Evolutionary conservation across 441 rosid genomes (phyloP).

Genomic region (Eruca vesicaria): DNA sequence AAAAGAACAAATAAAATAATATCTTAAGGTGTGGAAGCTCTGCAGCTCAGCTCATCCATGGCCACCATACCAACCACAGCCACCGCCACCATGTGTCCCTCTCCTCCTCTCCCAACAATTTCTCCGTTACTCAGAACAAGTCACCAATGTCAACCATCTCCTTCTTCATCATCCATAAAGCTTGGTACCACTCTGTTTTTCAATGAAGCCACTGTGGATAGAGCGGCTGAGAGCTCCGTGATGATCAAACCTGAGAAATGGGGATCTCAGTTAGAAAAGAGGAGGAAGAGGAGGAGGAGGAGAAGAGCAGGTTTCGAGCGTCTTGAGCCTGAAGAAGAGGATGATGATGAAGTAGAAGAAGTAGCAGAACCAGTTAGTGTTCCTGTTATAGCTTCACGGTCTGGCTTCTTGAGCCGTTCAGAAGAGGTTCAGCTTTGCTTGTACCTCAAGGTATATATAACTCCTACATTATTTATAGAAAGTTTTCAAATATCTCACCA

Average conservation of each 20-base stretch:
- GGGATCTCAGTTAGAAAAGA: constrained; percentile 34
- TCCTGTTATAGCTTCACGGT: constrained; percentile 29
- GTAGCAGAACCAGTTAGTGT: constrained; percentile 1
- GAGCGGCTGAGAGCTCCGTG: constrained; percentile 29
- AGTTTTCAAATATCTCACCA: neutral
- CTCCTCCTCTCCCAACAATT: constrained; percentile 38
- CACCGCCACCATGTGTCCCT: constrained; percentile 38
- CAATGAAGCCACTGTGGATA: constrained; percentile 25
- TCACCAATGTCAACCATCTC: constrained; percentile 36
- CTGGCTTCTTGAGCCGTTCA: constrained; percentile 37
- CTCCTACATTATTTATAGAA: neutral
- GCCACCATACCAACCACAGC: constrained; percentile 40
- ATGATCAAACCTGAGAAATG: constrained; percentile 40
- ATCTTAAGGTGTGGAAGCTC: constrained; percentile 25
- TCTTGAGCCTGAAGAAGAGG: constrained; percentile 29
- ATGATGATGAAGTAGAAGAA: neutral
- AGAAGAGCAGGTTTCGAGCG: constrained; percentile 34
- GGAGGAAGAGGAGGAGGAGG: constrained; percentile 45
- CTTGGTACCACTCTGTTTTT: constrained; percentile 17
- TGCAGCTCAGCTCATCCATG: constrained; percentile 36
- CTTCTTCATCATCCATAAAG: constrained; percentile 33
- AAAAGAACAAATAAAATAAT: neutral
- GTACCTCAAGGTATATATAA: constrained; percentile 43
- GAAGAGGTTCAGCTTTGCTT: constrained; percentile 55
- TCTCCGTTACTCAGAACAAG: constrained; percentile 35